Percentiles rank a stretch among this genome's conserved stretches.
Evolutionary conservation across 2,329 filamentous ascomycete genomes (phyloP).

Genomic region (Pyrenochaeta sp.): DNA sequence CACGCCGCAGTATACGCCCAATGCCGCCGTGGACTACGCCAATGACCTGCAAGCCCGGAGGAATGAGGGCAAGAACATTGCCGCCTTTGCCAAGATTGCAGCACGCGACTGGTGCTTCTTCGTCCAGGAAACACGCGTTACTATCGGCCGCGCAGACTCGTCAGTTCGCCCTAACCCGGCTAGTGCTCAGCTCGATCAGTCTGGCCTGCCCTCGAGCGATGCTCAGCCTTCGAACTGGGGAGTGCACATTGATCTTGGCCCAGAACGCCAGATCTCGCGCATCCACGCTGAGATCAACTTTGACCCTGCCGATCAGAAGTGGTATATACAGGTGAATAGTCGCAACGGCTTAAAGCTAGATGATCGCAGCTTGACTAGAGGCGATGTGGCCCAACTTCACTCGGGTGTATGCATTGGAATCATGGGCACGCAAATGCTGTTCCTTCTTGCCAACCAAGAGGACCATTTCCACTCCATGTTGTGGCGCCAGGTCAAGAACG

Average conservation of each 20-base stretch:
- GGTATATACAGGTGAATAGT: constrained; percentile 87
- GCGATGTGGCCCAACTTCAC: constrained; percentile 70
- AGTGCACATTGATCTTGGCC: constrained; percentile 83
- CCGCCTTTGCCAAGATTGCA: constrained; percentile 82
- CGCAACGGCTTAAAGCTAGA: constrained; percentile 92
- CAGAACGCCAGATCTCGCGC: constrained; percentile 60
- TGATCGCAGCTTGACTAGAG: constrained; percentile 73
- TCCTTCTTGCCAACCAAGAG: constrained; percentile 84
- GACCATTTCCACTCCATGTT: constrained; percentile 75
- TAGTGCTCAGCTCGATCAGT: constrained; percentile 36
- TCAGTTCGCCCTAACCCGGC: constrained; percentile 37
- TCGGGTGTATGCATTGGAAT: constrained; percentile 94
- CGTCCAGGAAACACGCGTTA: constrained; percentile 76
- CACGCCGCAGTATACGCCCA: constrained; percentile 59
- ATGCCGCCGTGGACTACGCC: constrained; percentile 65
- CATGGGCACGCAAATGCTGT: constrained; percentile 96
- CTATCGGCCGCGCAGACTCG: constrained; percentile 70
- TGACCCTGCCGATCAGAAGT: constrained; percentile 62
- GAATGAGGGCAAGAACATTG: constrained; percentile 54
- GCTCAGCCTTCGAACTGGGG: constrained; percentile 47
- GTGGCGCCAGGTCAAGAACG: constrained; percentile 64
- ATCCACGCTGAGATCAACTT: constrained; percentile 61
- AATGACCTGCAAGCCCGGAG: constrained; percentile 57
- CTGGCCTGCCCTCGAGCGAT: constrained; percentile 33
- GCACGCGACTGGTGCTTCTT: constrained; percentile 87